Conservation (phyloP, 164 flowering plant genomes). For the Annona squamosa region DNA sequence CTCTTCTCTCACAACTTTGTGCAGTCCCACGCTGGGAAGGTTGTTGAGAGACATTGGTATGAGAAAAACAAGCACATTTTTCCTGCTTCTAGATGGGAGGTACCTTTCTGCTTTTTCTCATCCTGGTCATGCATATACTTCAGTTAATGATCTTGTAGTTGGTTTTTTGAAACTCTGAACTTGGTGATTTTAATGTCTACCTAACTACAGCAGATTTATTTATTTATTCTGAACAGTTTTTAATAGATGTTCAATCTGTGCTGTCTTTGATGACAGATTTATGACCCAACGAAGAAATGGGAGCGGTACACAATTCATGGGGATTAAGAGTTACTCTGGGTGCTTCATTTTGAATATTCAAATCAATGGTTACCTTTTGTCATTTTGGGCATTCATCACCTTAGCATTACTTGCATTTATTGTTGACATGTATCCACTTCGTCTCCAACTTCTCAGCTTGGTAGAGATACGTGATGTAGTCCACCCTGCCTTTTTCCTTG, state of each 20-base stretch:
- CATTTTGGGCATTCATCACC: not conserved
- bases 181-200: not conserved
- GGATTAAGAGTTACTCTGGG: slow-evolving; percentile 32
- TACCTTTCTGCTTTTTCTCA: slow-evolving; percentile 18
- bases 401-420: too few species aligned
- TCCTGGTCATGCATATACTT: not conserved
- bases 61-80: slow-evolving; percentile 98
- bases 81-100: slow-evolving; percentile 99
- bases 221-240: too few species aligned
- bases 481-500: too few species aligned
- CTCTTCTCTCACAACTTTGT: not conserved
- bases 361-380: not conserved
- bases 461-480: too few species aligned
- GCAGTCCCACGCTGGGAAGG: slow-evolving; percentile 99
- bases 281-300: slow-evolving; percentile 80
- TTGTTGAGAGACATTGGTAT: slow-evolving; percentile 99
- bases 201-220: too few species aligned
- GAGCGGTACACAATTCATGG: slow-evolving; percentile 90
- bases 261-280: slow-evolving; percentile 43
- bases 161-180: not conserved
- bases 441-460: too few species aligned
- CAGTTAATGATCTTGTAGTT: not conserved
- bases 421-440: too few species aligned
- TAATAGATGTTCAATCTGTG: not conserved
- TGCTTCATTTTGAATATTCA: not conserved